Evolutionary conservation across 495 filamentous ascomycete species (phyloP).

Genomic region (Penicillium odoratum): DNA sequence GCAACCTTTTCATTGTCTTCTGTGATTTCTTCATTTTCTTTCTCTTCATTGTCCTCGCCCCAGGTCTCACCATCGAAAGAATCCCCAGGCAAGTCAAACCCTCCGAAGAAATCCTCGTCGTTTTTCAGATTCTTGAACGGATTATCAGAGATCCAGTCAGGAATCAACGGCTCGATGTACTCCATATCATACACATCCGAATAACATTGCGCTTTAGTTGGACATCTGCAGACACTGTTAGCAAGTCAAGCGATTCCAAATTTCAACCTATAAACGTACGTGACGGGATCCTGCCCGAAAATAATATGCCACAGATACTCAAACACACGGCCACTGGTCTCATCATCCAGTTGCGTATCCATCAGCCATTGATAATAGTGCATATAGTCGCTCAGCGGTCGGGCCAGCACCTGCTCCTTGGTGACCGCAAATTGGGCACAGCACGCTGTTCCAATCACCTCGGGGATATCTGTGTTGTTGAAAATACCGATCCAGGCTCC

Average conservation of each 20-base stretch:
- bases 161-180: constrained; percentile 8
- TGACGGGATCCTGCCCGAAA: constrained; percentile 46
- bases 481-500: constrained; percentile 47
- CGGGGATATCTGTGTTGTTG: constrained; percentile 45
- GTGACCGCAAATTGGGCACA: constrained; percentile 73
- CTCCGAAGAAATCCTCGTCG: constrained; percentile 7
- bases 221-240: constrained; percentile 30
- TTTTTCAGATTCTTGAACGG: not conserved
- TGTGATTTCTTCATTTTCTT: not conserved
- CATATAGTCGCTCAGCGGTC: constrained; percentile 54
- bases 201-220: constrained; percentile 31
- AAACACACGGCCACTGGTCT: constrained; percentile 61
- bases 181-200: constrained; percentile 33
- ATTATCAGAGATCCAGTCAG: constrained; percentile 1
- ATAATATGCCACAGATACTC: constrained; percentile 76
- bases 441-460: constrained; percentile 53
- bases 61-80: not conserved
- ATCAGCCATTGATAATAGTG: constrained; percentile 61
- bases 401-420: constrained; percentile 46
- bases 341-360: constrained; percentile 56
- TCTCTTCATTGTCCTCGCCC: not conserved
- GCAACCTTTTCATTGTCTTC: not conserved
- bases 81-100: not conserved
- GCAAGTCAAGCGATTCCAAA: not conserved
- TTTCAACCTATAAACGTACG: constrained; percentile 23